Conservation (phyloP, 2,329 filamentous ascomycete species). For the Boeremia lycopersici region DNA sequence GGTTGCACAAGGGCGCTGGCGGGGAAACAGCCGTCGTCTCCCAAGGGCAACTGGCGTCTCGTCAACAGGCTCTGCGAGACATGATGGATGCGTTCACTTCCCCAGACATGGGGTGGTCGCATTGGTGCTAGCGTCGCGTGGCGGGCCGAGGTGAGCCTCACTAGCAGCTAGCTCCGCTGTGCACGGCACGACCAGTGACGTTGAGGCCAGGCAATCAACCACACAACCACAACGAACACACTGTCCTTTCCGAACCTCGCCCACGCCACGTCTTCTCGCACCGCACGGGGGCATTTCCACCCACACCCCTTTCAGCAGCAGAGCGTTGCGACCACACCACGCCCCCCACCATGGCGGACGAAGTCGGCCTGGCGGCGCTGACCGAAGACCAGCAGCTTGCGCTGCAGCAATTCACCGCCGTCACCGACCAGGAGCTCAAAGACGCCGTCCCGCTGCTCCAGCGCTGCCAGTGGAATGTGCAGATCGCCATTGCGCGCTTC, state of each 20-base stretch:
- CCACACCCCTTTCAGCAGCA: background rate
- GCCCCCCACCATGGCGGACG: slow-evolving; percentile 44
- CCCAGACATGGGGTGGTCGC: background rate
- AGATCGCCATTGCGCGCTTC: slow-evolving; percentile 96
- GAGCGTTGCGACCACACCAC: background rate
- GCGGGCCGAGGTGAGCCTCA: slow-evolving; percentile 10
- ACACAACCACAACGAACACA: background rate
- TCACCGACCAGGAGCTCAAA: slow-evolving; percentile 81
- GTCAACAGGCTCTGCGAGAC: too few relatives aligned
- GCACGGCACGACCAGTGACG: slow-evolving; percentile 5
- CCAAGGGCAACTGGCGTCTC: background rate
- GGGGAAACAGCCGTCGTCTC: background rate
- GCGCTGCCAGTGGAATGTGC: slow-evolving; percentile 94
- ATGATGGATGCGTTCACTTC: background rate
- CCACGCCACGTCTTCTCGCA: background rate
- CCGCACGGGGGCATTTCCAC: background rate
- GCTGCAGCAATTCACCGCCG: slow-evolving; percentile 84
- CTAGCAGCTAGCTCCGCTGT: slow-evolving; percentile 2
- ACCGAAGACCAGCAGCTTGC: slow-evolving; percentile 79
- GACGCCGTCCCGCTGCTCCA: slow-evolving; percentile 80
- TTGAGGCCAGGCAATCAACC: slow-evolving; percentile 12
- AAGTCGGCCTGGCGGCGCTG: slow-evolving; percentile 69
- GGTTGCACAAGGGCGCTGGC: background rate
- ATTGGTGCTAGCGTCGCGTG: slow-evolving; percentile 11
- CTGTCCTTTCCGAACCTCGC: slow-evolving; percentile 7